Evolutionary conservation across 352 stramenopile species (phyloP).

Genomic region (Halophytophthora batemanensis): DNA sequence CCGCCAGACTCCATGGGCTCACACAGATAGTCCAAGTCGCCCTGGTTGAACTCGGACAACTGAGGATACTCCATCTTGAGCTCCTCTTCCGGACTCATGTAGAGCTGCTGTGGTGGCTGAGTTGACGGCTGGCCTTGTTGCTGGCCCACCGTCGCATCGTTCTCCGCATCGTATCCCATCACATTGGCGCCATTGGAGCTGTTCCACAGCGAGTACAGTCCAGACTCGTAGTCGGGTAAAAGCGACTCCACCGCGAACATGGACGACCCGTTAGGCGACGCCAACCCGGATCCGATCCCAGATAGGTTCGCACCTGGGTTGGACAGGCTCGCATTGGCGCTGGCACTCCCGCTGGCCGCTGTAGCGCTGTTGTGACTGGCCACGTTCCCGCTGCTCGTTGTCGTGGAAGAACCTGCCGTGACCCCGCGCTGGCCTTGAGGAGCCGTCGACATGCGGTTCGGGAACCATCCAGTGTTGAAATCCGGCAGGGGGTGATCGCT

Average conservation of each 20-base stretch:
- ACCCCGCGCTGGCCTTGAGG: slow-evolving; percentile 1
- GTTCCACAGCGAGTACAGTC: slow-evolving; percentile 73
- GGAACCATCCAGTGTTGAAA: slow-evolving; percentile 45
- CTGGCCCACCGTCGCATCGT: slow-evolving; percentile 11
- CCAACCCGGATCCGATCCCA: slow-evolving; percentile 27
- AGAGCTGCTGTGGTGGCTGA: slow-evolving; percentile 22
- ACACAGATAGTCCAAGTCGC: slow-evolving; percentile 73
- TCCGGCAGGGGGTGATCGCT: slow-evolving; percentile 44
- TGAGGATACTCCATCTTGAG: slow-evolving; percentile 73
- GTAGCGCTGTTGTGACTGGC: slow-evolving; percentile 1
- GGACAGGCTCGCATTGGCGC: slow-evolving; percentile 2
- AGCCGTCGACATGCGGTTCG: slow-evolving; percentile 17
- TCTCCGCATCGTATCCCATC: slow-evolving; percentile 53
- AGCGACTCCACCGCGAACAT: slow-evolving; percentile 61
- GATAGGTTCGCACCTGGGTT: slow-evolving; percentile 18
- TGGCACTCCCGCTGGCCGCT: slow-evolving; percentile 4
- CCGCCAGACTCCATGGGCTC: slow-evolving; percentile 48
- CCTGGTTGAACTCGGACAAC: slow-evolving; percentile 65
- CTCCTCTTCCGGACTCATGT: slow-evolving; percentile 54
- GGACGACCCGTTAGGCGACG: slow-evolving; percentile 34
- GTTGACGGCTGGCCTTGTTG: slow-evolving; percentile 16
- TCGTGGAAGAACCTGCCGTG: neutral
- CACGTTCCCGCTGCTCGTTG: slow-evolving; percentile 7
- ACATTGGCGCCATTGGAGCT: slow-evolving; percentile 30
- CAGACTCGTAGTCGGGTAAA: slow-evolving; percentile 66